Conservation (phyloP, 805 yeast species). For the Nakazawaea laoshanensis region DNA sequence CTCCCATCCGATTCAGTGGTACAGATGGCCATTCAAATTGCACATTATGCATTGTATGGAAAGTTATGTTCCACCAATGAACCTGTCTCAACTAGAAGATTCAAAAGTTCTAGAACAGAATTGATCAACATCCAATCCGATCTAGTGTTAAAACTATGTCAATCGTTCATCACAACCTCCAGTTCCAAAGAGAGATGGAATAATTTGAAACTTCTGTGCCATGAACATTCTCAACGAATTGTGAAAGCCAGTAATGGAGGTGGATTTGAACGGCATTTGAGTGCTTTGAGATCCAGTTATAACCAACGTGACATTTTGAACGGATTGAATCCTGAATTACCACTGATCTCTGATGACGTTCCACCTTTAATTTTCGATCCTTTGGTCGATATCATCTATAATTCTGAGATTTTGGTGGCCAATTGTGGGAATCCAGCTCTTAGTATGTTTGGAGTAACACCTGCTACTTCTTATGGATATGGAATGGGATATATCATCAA, state of each 20-base stretch:
- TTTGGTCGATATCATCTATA: constrained; percentile 22
- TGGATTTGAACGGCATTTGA: constrained; percentile 69
- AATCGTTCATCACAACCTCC: constrained; percentile 52
- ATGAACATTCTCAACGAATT: constrained; percentile 39
- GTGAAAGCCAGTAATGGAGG: constrained; percentile 47
- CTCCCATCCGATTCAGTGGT: constrained; percentile 42
- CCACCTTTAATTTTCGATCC: constrained; percentile 41
- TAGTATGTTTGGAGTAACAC: constrained; percentile 51
- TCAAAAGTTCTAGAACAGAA: constrained; percentile 63
- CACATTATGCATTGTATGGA: constrained; percentile 49
- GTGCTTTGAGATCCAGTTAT: constrained; percentile 51
- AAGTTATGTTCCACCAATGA: constrained; percentile 27
- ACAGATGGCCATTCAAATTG: constrained; percentile 43
- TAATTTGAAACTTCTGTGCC: constrained; percentile 41
- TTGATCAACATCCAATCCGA: constrained; percentile 59
- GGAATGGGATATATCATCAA: constrained; percentile 49
- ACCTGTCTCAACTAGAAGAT: constrained; percentile 60
- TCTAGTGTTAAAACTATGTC: constrained; percentile 41
- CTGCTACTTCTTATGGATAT: constrained; percentile 49
- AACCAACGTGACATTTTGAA: constrained; percentile 39
- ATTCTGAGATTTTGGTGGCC: constrained; percentile 31
- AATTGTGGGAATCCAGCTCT: constrained; percentile 57
- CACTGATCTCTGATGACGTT: constrained; percentile 19
- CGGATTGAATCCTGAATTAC: constrained; percentile 29
- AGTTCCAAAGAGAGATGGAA: constrained; percentile 37